Base-by-base conservation (phyloP, 2,329 filamentous ascomycete species). In the Cordyceps pruinosa region DNA sequence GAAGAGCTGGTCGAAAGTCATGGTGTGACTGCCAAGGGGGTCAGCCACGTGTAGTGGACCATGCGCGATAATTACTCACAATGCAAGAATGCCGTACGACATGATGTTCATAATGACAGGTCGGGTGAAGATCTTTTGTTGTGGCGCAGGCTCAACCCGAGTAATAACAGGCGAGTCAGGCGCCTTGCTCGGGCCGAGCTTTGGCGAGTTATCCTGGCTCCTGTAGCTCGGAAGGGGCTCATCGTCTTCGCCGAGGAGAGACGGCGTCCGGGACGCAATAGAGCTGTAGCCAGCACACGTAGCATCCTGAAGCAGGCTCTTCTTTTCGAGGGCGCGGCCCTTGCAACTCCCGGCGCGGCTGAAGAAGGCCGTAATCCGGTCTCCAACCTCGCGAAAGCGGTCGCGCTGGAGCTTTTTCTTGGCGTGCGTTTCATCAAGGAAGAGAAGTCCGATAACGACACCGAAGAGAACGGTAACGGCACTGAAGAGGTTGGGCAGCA, bases 1-100 rank as follows among this genome's bases (percentile, higher is more conserved):
- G 64, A 97, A 86, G 49, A 97, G 81, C 67, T 96, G 89, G 72
- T 99, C 94, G 65, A 96, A 94, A 0, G 92, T 95, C 73, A 99
- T 97, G 13, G 93, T 97, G 74, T 97, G 93, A 75, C 92, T 96
- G 66, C 30, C 4, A 5, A 13, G n/a, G n/a, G n/a, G 3, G 12
- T 30, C 30, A 21, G 35, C 13, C 6, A 9, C 26, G 7, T 6
- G 8, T 10, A 9, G 5, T 17, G 10, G 7, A 21, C 21, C 4
- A 10, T 13, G 39, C 12, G 23, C 59, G 63, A 60, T 63, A 56
- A 65, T 51, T 56, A 86, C 90, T 83, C 81, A 96, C 91, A 96
- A 97, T 62, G 93, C 93, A 59, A 97, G 78, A 65, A 97, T 90
- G 45, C 92, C 93, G 69, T 95, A 96, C 53, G 89, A 90, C 58